phyloP scores from a whole-genome alignment of 2,329 filamentous ascomycete species.

The Pezicula carpinea region DNA sequence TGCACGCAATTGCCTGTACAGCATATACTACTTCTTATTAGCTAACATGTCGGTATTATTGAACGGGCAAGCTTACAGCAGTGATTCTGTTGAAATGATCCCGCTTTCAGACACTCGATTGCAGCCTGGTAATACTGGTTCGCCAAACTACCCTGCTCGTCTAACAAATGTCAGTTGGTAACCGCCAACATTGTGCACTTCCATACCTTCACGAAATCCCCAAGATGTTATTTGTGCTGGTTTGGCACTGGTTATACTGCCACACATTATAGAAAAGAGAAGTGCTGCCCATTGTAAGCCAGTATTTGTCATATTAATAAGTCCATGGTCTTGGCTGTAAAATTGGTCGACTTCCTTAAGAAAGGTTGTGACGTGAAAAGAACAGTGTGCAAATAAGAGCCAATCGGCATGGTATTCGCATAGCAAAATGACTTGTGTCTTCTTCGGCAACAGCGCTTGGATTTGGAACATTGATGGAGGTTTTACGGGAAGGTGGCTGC shows the following conservation, averaged over 20 bases:
- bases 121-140: constrained; percentile 41
- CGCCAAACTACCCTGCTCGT: constrained; percentile 36
- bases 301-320: constrained; percentile 28
- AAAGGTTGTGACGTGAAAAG: constrained; percentile 29
- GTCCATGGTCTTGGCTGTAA: constrained; percentile 30
- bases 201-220: constrained; percentile 34
- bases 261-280: constrained; percentile 39
- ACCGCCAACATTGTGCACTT: neutral
- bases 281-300: constrained; percentile 42
- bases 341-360: constrained; percentile 33
- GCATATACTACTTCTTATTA: constrained; percentile 28
- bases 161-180: neutral
- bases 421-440: constrained; percentile 10
- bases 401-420: constrained; percentile 13
- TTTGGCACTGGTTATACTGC: constrained; percentile 37
- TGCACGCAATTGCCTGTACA: constrained; percentile 40
- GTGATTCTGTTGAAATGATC: constrained; percentile 39
- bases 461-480: constrained; percentile 12
- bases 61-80: constrained; percentile 19
- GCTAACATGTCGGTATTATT: neutral
- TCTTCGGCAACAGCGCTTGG: constrained; percentile 13
- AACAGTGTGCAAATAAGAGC: constrained; percentile 16
- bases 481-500: constrained; percentile 5
- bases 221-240: constrained; percentile 30
- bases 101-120: constrained; percentile 39